Conservation (phyloP, 192 early-diverging fungal species). For the Podila epicladia region DNA sequence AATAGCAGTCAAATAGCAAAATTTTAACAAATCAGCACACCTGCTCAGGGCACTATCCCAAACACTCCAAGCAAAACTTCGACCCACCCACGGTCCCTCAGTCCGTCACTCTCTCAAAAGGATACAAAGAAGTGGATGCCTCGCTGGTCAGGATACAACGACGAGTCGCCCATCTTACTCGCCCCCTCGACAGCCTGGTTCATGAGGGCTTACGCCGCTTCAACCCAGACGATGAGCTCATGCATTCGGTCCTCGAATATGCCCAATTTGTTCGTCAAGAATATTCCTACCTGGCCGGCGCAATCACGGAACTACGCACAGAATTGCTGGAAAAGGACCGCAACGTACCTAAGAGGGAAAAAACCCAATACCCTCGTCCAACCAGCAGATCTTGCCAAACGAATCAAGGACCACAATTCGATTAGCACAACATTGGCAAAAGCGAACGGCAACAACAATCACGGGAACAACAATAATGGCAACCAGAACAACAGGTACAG, state of each 20-base stretch:
- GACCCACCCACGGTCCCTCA: slow-evolving; percentile 13
- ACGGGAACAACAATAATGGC: slow-evolving; percentile 2
- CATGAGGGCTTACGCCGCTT: background rate
- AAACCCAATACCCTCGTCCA: no score
- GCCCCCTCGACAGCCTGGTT: slow-evolving; percentile 9
- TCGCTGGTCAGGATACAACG: slow-evolving; percentile 14
- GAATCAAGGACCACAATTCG: slow-evolving; percentile 5
- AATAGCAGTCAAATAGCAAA: no score
- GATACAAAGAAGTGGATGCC: slow-evolving; percentile 7
- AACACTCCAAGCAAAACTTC: no score
- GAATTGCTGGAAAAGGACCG: no score
- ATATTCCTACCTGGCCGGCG: no score
- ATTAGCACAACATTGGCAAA: background rate
- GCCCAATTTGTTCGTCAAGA: no score
- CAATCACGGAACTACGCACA: no score
- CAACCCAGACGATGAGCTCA: background rate
- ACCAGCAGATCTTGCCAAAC: background rate
- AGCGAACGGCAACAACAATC: background rate
- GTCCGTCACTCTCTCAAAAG: background rate
- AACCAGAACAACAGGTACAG: background rate
- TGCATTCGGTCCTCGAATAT: no score
- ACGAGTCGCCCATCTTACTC: slow-evolving; percentile 18
- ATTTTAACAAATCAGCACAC: no score
- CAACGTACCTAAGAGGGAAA: no score
- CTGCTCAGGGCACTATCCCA: no score